Evolutionary conservation across 2,329 filamentous ascomycete species (phyloP).

Genomic region (Dactylellina cionopaga): DNA sequence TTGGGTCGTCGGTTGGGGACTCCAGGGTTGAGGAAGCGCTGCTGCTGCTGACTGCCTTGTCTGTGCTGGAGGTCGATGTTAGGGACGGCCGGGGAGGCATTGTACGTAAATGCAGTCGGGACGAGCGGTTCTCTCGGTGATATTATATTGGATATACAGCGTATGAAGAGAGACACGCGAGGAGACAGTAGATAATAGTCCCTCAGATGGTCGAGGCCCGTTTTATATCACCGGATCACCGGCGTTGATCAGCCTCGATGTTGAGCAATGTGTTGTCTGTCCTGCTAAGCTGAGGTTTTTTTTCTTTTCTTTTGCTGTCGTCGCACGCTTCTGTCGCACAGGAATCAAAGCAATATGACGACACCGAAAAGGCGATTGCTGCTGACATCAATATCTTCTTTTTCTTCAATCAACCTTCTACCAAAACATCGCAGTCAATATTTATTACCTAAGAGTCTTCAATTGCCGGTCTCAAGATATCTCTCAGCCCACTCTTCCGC

Average conservation of each 20-base stretch:
- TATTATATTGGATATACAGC: no score
- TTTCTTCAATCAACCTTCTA: no score
- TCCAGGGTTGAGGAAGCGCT: constrained; percentile 37
- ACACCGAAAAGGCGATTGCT: constrained; percentile 2
- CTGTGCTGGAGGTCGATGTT: constrained; percentile 14
- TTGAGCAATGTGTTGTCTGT: constrained; percentile 36
- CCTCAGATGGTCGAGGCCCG: no score
- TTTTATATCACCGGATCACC: no score
- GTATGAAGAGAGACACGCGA: no score
- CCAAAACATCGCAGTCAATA: constrained; percentile 15
- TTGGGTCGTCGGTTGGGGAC: constrained; percentile 44
- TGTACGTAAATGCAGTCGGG: not conserved
- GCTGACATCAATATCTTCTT: not conserved
- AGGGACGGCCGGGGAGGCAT: constrained; percentile 33
- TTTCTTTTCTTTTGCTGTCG: not conserved
- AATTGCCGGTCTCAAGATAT: not conserved
- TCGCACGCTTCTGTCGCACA: constrained; percentile 11
- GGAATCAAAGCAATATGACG: constrained; percentile 19
- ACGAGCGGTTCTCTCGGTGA: not conserved
- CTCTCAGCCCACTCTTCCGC: not conserved
- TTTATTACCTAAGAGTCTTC: no score
- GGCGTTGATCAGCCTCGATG: not conserved
- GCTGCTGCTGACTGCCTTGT: constrained; percentile 21
- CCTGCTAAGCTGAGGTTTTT: constrained; percentile 15
- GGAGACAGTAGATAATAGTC: no score